phyloP scores from a whole-genome alignment of 2,329 filamentous ascomycete species.

The Pseudohalonectria lignicola region DNA sequence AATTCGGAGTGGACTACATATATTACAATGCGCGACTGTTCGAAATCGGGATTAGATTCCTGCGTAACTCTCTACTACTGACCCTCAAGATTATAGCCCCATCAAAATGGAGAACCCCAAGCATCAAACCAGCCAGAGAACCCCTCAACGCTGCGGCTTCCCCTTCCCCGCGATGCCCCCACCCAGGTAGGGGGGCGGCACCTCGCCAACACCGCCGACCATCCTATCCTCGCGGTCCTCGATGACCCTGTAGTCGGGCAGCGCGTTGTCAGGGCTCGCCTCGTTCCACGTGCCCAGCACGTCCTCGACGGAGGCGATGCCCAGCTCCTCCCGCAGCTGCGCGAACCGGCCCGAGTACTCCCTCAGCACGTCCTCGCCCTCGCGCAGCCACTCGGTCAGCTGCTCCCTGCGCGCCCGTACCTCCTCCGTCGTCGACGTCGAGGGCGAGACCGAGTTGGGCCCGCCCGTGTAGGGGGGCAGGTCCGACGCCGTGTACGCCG shows the following conservation, averaged over 20 bases:
- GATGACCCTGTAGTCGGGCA: conserved; percentile 16
- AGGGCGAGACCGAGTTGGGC: background rate
- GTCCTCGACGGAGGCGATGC: conserved; percentile 13
- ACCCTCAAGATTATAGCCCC: too few relatives aligned
- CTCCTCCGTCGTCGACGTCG: conserved; percentile 10
- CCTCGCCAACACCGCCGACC: conserved; percentile 18
- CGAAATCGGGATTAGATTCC: too few relatives aligned
- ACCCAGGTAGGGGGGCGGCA: conserved; percentile 14
- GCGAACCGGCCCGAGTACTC: conserved; percentile 18
- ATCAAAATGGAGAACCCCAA: too few relatives aligned
- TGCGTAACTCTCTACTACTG: too few relatives aligned
- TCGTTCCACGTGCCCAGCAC: conserved; percentile 18
- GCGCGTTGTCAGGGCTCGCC: conserved; percentile 16
- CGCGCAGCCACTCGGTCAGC: conserved; percentile 15
- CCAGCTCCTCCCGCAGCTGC: conserved; percentile 14
- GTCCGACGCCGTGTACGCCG: conserved; percentile 15
- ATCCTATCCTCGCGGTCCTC: conserved; percentile 18
- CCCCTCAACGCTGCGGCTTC: too few relatives aligned
- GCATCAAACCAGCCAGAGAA: too few relatives aligned
- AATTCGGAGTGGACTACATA: too few relatives aligned
- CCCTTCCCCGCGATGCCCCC: background rate
- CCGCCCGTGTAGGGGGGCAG: conserved; percentile 15
- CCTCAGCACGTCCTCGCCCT: conserved; percentile 17
- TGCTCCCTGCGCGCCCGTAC: conserved; percentile 14
- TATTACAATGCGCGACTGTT: too few relatives aligned